phyloP scores from a whole-genome alignment of 768 basidiomycete species.

The Lactifluus echinatus region DNA sequence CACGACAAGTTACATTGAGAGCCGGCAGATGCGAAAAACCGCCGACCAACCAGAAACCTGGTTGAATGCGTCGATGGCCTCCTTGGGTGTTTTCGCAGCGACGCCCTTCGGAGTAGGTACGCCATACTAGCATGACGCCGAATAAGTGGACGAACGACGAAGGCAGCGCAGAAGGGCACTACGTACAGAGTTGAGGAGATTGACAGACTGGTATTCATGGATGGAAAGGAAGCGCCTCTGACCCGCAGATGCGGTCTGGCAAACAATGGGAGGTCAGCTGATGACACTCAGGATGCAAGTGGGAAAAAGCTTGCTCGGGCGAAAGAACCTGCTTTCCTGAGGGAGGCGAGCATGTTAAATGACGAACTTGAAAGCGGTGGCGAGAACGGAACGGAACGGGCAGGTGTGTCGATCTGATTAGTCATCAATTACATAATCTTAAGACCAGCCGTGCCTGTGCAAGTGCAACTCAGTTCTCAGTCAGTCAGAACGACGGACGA shows the following conservation, averaged over 20 bases:
- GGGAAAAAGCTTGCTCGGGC: slow-evolving; percentile 44
- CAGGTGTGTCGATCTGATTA: slow-evolving; percentile 22
- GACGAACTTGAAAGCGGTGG: too few species aligned
- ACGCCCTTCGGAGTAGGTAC: slow-evolving; percentile 91
- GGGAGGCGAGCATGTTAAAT: slow-evolving; percentile 52
- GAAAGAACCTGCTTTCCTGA: slow-evolving; percentile 56
- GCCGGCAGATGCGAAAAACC: not conserved
- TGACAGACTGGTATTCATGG: slow-evolving; percentile 97
- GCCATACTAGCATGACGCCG: slow-evolving; percentile 64
- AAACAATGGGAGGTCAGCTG: slow-evolving; percentile 11
- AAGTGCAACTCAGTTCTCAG: too few species aligned
- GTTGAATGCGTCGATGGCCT: slow-evolving; percentile 84
- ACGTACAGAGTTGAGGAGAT: slow-evolving; percentile 81
- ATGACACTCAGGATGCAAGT: slow-evolving; percentile 2
- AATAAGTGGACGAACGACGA: not conserved
- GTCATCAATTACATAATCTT: slow-evolving; percentile 35
- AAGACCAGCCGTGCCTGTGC: not conserved
- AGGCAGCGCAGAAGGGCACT: slow-evolving; percentile 19
- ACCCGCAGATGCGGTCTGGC: slow-evolving; percentile 58
- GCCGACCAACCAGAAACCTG: slow-evolving; percentile 56
- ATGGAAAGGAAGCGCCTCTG: slow-evolving; percentile 92
- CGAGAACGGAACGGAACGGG: too few species aligned
- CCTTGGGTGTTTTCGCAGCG: slow-evolving; percentile 78
- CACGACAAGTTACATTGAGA: not conserved
- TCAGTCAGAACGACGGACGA: slow-evolving; percentile 83